Base-by-base conservation (phyloP, 2,329 filamentous ascomycete genomes). In the Epicoccum nigrum region DNA sequence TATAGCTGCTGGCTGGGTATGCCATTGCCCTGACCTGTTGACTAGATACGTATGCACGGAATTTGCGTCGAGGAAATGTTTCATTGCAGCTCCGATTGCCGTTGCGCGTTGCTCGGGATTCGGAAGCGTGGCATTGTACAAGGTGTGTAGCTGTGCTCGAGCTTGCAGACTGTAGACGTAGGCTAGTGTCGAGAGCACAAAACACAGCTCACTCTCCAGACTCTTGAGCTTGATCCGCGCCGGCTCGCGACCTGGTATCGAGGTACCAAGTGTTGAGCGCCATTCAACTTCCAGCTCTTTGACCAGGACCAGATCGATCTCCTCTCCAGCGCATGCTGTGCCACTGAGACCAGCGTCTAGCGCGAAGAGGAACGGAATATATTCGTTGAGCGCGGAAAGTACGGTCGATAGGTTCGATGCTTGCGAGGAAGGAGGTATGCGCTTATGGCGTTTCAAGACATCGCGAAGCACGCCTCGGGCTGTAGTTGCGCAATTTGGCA, bases 391-490 rank as follows among this genome's bases (percentile, higher is more conserved):
- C 31, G 85, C 83, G 27, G 86, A 81, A 46, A 90, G 79, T 30
- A 97, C 80, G 5, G 83, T 82, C 19, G 84, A 79, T 5, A 99
- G 81, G 67, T 91, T 86, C 17, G 86, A 79, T 5, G 85, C 77
- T 71, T 91, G 89, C 19, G 89, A 86, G 8, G 83, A 71, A 7
- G 88, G 80, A 4, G 89, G 82, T n/a, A 96, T 83, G 44, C 91
- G 86, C 74, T 96, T 97, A 79, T 97, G 87, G 63, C 86, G 86
- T 76, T 97, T 97, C 54, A 99, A 81, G 2, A 86, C 83, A 72
- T 93, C 86, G 64, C 91, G 86, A 43, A 97, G 82, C 15, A 96
- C 84, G 62, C 89, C 89, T 54, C 94, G 90, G 67, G 90, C 86
- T 7, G 90, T 93, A 60, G 92, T 92, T 17, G 91, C 87, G 46